A percentile compares a stretch with the other conserved stretches of the same genome.
phyloP scores from a whole-genome alignment of 2,329 filamentous ascomycete genomes.

The Metarhizium anisopliae region DNA sequence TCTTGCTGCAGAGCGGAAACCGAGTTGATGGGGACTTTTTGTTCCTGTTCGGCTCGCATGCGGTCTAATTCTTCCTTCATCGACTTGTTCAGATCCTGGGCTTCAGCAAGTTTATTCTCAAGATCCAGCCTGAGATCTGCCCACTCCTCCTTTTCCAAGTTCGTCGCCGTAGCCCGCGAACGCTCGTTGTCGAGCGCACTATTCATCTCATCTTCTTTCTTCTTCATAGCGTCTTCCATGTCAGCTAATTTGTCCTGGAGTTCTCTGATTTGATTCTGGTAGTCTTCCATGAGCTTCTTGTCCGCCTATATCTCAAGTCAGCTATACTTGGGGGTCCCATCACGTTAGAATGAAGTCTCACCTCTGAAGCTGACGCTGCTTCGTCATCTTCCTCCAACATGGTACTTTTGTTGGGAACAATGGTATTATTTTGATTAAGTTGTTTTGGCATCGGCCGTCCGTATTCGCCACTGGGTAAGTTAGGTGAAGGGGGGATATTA shows the following conservation, averaged over 20 bases:
- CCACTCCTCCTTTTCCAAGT: slow-evolving; percentile 63
- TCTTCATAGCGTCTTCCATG: slow-evolving; percentile 60
- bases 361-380: slow-evolving; percentile 29
- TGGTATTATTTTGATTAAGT: slow-evolving; percentile 82
- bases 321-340: neutral
- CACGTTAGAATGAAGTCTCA: slow-evolving; percentile 15
- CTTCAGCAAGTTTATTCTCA: slow-evolving; percentile 65
- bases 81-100: slow-evolving; percentile 68
- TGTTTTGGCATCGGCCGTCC: slow-evolving; percentile 77
- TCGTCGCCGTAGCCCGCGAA: slow-evolving; percentile 38
- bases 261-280: slow-evolving; percentile 66
- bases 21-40: slow-evolving; percentile 18
- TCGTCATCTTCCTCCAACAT: slow-evolving; percentile 95
- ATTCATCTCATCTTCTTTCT: slow-evolving; percentile 63
- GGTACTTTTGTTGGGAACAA: slow-evolving; percentile 94
- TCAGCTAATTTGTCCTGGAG: slow-evolving; percentile 64
- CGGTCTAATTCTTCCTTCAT: slow-evolving; percentile 72
- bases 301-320: slow-evolving; percentile 39
- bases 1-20: slow-evolving; percentile 54
- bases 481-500: slow-evolving; percentile 50
- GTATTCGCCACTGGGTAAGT: slow-evolving; percentile 52
- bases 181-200: slow-evolving; percentile 51
- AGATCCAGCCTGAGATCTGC: slow-evolving; percentile 55
- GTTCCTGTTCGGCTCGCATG: slow-evolving; percentile 46
- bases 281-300: slow-evolving; percentile 67